Evolutionary conservation across 805 yeast genomes (phyloP), one percentile per base, ranked within the genome.

Genomic region (Metschnikowia sp.): DNA sequence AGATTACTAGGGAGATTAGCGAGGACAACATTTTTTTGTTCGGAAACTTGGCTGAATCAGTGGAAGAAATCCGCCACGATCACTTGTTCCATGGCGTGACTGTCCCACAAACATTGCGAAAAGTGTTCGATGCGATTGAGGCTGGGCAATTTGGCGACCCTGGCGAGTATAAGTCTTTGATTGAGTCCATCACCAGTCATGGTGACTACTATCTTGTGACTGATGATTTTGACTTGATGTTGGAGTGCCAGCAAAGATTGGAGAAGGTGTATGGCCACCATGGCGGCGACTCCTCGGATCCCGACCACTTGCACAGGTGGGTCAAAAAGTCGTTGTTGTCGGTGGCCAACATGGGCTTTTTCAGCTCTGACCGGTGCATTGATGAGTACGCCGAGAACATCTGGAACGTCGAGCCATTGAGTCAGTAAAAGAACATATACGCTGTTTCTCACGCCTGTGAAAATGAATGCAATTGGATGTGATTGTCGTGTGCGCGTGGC

Each of bases 291-390:
- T 68, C 72, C 44, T 49, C 58, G 31, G 74, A 68, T 53, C 71
- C 69, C 50, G 82, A 82, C 63, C 83, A 78, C 62, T 80, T 80
- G 52, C 62, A 65, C 47, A 76, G 72, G 39, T 90, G 97, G 97
- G 74, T 80, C 47, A 82, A 80, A 65, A 89, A 88, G 70, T 72
- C 85, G 38, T 86, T 90, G 50, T 66, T 76, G 51, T 80, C 86
- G 57, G 97, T 90, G 47, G 95, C 97, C 45, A 88, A 88, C 65
- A 86, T 88, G 84, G 97, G 97, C 8, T 91, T 88, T 78, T 90
- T 90, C 73, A 79, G 88, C 52, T 82, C 91, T 52, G 97, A 90
- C 66, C 78, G 97, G 68, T 88, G 96, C 65, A 86, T 90, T 61
- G 86, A 84, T 59, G 97, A 90, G 65, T 90, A 90, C 57, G 96